Evolutionary conservation across 345 rosid species (phyloP), one percentile per base, ranked within the genome.

Genomic region (Clarkia xantiana): DNA sequence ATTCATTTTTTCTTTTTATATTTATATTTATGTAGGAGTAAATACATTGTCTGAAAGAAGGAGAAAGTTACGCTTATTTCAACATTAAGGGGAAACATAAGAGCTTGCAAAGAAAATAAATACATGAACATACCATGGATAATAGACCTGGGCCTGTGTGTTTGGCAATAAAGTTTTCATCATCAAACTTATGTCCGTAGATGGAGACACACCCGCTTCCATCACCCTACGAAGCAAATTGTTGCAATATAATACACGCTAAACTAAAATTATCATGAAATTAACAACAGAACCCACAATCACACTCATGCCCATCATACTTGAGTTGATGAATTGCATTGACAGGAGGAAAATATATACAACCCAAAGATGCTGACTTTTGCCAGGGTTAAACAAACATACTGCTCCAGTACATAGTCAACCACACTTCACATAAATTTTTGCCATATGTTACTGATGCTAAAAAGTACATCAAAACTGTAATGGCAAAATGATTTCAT

Each of bases 121-220:
- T 4, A 44, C 5, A 34, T 25, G 53, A 3, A 39, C 68, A 66
- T 72, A 86, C 98, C 98, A 91, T 86, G 0, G 98, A 91, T 39
- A 87, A 76, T 16, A 86, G 67, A 59, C 98, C 98, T 12, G 96
- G 96, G 12, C 98, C 96, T 42, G 96, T 91, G 70, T 91, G 98
- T 51, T 82, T 87, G 19, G 98, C 90, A 45, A 66, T 64, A 60
- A 86, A 91, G 59, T 81, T 86, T 60, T 91, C 95, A 59, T 91
- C 98, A 0, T 86, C 95, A 25, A 86, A 84, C 71, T 84, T 74
- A 52, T 50, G 94, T 12, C 98, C 96, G 49, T 84, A 86, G 17
- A 91, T 76, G 11, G 96, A 91, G 55, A 67, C 47, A 23, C 94
- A 91, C 47, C 98, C 98, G 54, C 86, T 82, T 50, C 98, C 98